phyloP scores from a whole-genome alignment of 2,329 filamentous ascomycete species.

The Aspergillus eucalypticola region DNA sequence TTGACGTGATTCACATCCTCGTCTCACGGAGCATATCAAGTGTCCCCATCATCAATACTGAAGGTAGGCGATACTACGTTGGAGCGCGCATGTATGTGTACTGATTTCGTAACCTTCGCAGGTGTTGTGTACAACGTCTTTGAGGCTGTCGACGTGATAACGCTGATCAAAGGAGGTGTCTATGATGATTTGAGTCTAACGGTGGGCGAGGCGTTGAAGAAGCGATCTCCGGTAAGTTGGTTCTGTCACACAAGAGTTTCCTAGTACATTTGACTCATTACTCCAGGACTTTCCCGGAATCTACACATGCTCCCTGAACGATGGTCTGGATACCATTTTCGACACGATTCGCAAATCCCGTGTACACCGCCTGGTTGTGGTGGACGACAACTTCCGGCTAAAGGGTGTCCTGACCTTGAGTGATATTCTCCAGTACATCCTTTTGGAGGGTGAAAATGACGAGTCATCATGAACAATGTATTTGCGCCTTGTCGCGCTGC shows the following conservation, averaged over 20 bases:
- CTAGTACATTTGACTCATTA: conserved; percentile 28
- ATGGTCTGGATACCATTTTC: conserved; percentile 92
- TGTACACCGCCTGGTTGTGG: conserved; percentile 88
- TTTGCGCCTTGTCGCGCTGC: conserved; percentile 7
- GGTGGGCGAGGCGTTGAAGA: conserved; percentile 86
- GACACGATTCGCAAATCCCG: conserved; percentile 94
- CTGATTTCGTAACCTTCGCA: conserved; percentile 26
- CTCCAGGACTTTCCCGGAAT: conserved; percentile 84
- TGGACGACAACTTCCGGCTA: conserved; percentile 84
- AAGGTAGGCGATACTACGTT: conserved; percentile 48
- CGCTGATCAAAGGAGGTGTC: conserved; percentile 86
- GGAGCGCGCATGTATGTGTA: not conserved
- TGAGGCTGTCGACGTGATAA: conserved; percentile 95
- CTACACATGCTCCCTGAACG: conserved; percentile 89
- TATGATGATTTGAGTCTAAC: conserved; percentile 87
- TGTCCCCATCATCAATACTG: conserved; percentile 84
- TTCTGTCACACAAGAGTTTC: conserved; percentile 57
- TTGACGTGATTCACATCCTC: conserved; percentile 91
- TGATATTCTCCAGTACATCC: conserved; percentile 92
- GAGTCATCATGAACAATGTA: conserved; percentile 38
- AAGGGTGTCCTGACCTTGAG: conserved; percentile 90
- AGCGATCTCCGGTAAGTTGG: conserved; percentile 66
- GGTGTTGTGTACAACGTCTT: conserved; percentile 88
- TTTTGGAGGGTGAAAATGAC: conserved; percentile 74
- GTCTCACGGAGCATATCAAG: conserved; percentile 92